Evolutionary conservation across 2,329 filamentous ascomycete genomes (phyloP), one percentile per base, ranked within the genome.

Genomic region (Cyphellophora attinorum): DNA sequence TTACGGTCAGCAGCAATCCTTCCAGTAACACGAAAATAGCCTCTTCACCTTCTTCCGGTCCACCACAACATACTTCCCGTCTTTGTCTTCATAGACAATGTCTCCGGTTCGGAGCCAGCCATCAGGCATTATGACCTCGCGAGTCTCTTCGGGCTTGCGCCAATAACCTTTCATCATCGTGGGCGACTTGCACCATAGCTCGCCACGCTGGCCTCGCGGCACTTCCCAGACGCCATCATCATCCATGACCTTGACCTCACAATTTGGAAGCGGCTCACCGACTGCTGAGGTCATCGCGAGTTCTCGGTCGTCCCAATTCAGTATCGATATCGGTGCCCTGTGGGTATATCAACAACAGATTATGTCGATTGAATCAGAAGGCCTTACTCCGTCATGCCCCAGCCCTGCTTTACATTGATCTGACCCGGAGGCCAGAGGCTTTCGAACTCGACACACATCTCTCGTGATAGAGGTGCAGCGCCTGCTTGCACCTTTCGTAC

Each of bases 301-400:
- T 37, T 72, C 55, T n/a, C n/a, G n/a, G n/a, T n/a, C n/a, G n/a
- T n/a, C n/a, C n/a, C n/a, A n/a, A n/a, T n/a, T n/a, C n/a, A n/a
- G n/a, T n/a, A n/a, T n/a, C n/a, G n/a, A n/a, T n/a, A n/a, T n/a
- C n/a, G n/a, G n/a, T n/a, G n/a, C n/a, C n/a, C n/a, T n/a, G n/a
- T n/a, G n/a, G n/a, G n/a, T n/a, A n/a, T n/a, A n/a, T n/a, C n/a
- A n/a, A n/a, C n/a, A n/a, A n/a, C n/a, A n/a, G n/a, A n/a, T n/a
- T n/a, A n/a, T n/a, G n/a, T n/a, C n/a, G n/a, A 11, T 11, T n/a
- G 17, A 11, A 5, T 5, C 12, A 11, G 15, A 16, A 13, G 17
- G 14, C 39, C 21, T 37, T 69, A 72, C 50, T 91, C 85, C 1
- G 84, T 91, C 84, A 93, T 88, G 4, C 85, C 85, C 81, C 82